Evolutionary conservation across 208 protist species (phyloP).

Genomic region (Leishmania arabica): DNA sequence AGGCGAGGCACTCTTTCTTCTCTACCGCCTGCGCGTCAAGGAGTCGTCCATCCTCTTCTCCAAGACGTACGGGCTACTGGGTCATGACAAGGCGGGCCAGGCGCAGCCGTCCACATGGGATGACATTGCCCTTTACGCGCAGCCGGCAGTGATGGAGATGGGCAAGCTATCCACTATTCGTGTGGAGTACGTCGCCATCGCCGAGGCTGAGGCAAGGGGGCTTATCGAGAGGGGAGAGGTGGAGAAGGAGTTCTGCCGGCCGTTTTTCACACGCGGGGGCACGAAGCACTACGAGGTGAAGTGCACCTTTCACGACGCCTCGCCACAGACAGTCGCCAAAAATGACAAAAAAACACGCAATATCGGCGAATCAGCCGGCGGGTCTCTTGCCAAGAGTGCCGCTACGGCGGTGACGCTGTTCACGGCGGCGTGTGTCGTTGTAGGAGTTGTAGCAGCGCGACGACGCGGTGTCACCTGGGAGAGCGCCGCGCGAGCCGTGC

Average conservation of each 20-base stretch:
- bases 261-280: constrained; percentile 35
- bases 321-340: constrained; percentile 1
- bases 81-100: constrained; percentile 9
- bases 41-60: constrained; percentile 59
- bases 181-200: constrained; percentile 49
- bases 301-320: constrained; percentile 22
- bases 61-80: constrained; percentile 57
- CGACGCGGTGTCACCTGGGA: constrained; percentile 4
- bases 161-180: constrained; percentile 51
- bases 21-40: constrained; percentile 69
- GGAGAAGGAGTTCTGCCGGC: constrained; percentile 41
- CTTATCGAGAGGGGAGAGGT: constrained; percentile 26
- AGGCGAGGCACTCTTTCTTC: constrained; percentile 22
- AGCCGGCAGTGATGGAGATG: constrained; percentile 31
- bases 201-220: constrained; percentile 26
- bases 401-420: constrained; percentile 4
- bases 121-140: constrained; percentile 36
- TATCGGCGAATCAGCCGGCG: background rate
- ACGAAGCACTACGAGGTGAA: constrained; percentile 41
- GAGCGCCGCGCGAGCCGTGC: background rate
- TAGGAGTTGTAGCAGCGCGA: constrained; percentile 3
- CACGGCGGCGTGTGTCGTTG: background rate
- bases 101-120: constrained; percentile 30
- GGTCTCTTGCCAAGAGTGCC: background rate
- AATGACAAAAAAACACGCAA: background rate